Conservation (phyloP, 2,329 filamentous ascomycete genomes). For the Fusarium sublunatum region DNA sequence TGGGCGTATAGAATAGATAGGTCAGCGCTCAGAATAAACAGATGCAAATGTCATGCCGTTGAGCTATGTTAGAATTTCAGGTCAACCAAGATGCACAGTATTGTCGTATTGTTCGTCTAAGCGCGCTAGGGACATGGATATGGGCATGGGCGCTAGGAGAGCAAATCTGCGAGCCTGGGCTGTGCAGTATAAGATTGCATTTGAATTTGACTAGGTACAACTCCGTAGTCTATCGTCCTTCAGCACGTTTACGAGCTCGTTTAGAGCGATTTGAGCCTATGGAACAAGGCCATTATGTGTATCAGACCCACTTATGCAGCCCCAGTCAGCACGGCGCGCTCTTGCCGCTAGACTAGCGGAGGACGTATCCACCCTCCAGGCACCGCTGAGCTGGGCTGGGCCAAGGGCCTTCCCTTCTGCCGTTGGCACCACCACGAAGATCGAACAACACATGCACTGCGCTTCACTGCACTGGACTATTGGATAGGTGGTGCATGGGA, state of each 20-base stretch:
- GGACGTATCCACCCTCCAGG: slow-evolving; percentile 20
- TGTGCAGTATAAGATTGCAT: slow-evolving; percentile 9
- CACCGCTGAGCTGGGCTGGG: slow-evolving; percentile 25
- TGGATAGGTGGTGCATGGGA: not conserved
- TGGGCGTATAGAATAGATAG: slow-evolving; percentile 4
- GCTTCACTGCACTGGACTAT: not conserved
- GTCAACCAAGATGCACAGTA: slow-evolving; percentile 9
- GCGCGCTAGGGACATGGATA: slow-evolving; percentile 12
- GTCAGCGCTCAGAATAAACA: slow-evolving; percentile 1
- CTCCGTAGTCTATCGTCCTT: not conserved
- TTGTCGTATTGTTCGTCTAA: not conserved
- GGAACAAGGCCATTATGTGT: slow-evolving; percentile 19
- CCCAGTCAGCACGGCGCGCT: not conserved
- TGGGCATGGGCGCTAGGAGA: slow-evolving; percentile 19
- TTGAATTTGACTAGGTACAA: slow-evolving; percentile 12
- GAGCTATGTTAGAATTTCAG: slow-evolving; percentile 30
- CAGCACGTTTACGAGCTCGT: slow-evolving; percentile 6
- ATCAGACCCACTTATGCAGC: not conserved
- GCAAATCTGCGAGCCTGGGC: slow-evolving; percentile 1
- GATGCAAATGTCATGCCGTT: not conserved
- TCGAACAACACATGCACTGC: not conserved
- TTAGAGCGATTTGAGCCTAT: slow-evolving; percentile 5
- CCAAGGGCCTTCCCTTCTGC: slow-evolving; percentile 21
- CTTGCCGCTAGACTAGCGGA: slow-evolving; percentile 19
- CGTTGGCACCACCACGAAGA: slow-evolving; percentile 9